Conservation (phyloP, 441 rosid species). For the Eruca vesicaria region DNA sequence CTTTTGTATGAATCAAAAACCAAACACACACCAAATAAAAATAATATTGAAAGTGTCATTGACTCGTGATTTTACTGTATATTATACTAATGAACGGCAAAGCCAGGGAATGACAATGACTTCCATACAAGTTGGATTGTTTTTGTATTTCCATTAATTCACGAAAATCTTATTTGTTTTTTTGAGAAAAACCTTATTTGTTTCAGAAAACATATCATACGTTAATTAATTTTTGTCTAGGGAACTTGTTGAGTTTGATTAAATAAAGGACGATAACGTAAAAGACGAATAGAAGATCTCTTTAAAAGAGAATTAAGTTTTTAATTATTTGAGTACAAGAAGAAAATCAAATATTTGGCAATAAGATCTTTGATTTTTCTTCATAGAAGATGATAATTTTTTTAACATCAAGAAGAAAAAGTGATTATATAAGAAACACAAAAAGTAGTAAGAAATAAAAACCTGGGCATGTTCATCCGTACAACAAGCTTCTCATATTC, state of each 20-base stretch:
- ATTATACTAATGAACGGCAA: slow-evolving; percentile 22
- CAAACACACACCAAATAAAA: neutral
- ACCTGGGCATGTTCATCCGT: slow-evolving; percentile 94
- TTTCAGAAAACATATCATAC: neutral
- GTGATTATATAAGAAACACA: neutral
- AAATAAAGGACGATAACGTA: neutral
- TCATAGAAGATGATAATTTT: neutral
- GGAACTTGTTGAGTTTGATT: neutral
- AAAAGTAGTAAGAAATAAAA: neutral
- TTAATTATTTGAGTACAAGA: neutral
- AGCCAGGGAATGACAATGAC: slow-evolving; percentile 9
- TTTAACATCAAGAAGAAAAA: neutral
- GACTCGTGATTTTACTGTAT: slow-evolving; percentile 19
- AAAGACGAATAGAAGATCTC: neutral
- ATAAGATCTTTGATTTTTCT: neutral
- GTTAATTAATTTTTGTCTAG: neutral
- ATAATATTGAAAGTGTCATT: neutral
- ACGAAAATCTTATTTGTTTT: slow-evolving; percentile 1
- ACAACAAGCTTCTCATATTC: slow-evolving; percentile 90
- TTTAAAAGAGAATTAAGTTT: neutral
- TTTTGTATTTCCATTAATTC: slow-evolving; percentile 4
- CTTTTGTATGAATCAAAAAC: slow-evolving; percentile 21
- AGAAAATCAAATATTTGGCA: neutral
- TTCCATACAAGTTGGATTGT: slow-evolving; percentile 13
- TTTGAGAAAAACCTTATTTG: neutral